Base-by-base conservation (phyloP, 257 asterid species). In the Paulownia fortunei region DNA sequence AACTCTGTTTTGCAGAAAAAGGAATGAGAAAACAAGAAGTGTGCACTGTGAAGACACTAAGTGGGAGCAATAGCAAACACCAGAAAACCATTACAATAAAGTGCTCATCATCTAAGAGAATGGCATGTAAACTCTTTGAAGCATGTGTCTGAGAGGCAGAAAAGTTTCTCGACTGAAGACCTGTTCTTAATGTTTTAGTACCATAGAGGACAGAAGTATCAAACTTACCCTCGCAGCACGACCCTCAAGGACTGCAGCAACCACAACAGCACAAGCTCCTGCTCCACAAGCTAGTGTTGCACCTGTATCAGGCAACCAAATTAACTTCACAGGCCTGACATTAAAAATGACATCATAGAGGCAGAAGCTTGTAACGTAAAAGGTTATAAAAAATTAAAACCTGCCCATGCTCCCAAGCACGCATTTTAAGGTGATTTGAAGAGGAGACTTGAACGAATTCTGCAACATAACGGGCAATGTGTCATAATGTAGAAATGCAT, bases 331-430 rank as follows among this genome's bases (percentile, higher is more conserved):
- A 10, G 0, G 5, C 9, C n/a, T n/a, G n/a, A n/a, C n/a, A n/a
- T n/a, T n/a, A n/a, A n/a, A n/a, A n/a, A n/a, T n/a, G n/a, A n/a
- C n/a, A n/a, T n/a, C n/a, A 18, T 36, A 37, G 32, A 21, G 13
- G 51, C 4, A 47, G 42, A 58, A 24, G 44, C 56, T 27, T 60
- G 46, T 26, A 11, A 67, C 19, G 12, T 10, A 13, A 64, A 47
- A 71, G 21, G 23, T 6, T 13, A n/a, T n/a, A 6, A 71, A 74
- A 76, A 13, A 72, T 74, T 75, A 76, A n/a, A n/a, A 91, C 97
- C 98, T 84, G 98, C 98, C 8, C 98, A 30, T 97, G 97, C 80
- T 92, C 98, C 98, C 98, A 92, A 70, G 91, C 98, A 67, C 96
- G 96, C 97, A 92, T 92, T 82, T 88, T 92, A 26, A 91, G 89